A percentile compares a stretch with the other conserved stretches of the same genome.
These are phyloP conservation scores for Ganoderma resinaceum DNA, from an alignment of 1,284 basidiomycete species.

Conservation along the genomic window DNA sequence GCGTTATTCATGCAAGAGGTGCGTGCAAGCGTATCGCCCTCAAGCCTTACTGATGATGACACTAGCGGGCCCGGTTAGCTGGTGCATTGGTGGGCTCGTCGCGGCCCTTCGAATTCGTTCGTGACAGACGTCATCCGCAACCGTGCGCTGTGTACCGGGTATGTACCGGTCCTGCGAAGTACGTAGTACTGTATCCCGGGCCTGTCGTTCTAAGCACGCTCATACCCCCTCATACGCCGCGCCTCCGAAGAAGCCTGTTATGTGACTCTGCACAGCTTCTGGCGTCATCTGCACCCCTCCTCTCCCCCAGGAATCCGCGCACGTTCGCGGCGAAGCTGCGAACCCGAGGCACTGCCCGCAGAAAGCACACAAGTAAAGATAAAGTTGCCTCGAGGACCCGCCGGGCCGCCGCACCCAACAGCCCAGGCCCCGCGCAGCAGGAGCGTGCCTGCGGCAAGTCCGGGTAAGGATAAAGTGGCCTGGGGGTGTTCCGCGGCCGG, in stretches of 20 bases:
- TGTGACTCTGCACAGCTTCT: not conserved
- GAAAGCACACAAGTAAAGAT: not conserved
- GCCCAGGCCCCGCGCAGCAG: not conserved
- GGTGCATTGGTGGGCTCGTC: not conserved
- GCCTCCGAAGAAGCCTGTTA: not conserved
- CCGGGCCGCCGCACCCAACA: not conserved
- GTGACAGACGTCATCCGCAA: not conserved
- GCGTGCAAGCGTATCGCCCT: not conserved
- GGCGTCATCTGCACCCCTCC: not conserved
- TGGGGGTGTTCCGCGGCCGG: constrained; percentile 21
- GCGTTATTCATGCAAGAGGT: not conserved
- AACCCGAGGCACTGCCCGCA: not conserved
- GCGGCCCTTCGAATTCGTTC: not conserved
- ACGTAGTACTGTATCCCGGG: not conserved
- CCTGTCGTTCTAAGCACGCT: not conserved
- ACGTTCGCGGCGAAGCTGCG: not conserved
- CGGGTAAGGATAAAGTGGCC: constrained; percentile 17
- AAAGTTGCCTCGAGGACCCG: constrained; percentile 1
- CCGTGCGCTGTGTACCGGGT: no score
- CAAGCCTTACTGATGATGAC: not conserved
- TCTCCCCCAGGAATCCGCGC: not conserved
- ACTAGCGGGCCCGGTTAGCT: not conserved
- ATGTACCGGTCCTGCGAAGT: not conserved
- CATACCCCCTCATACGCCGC: not conserved
- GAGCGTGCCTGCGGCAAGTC: constrained; percentile 23